phyloP scores from a whole-genome alignment of 1,139 yeast genomes.

The Kurtzmaniella quercitrusa region DNA sequence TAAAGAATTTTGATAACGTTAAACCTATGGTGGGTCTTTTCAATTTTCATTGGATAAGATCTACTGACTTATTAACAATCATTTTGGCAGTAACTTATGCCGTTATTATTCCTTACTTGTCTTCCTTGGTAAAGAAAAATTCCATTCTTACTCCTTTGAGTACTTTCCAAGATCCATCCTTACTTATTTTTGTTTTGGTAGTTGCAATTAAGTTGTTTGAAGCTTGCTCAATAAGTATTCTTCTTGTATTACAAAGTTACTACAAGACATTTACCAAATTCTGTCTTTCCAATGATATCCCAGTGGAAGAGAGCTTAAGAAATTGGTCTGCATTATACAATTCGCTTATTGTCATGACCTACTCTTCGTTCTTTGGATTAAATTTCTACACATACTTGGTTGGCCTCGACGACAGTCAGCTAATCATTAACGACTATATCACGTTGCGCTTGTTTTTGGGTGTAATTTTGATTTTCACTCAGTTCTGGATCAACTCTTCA shows the following conservation, averaged over 20 bases:
- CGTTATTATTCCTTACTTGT: constrained; percentile 42
- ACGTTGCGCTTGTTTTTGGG: constrained; percentile 63
- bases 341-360: constrained; percentile 41
- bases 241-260: constrained; percentile 59
- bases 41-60: constrained; percentile 64
- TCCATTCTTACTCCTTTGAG: constrained; percentile 4
- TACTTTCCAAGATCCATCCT: constrained; percentile 8
- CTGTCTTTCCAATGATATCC: constrained; percentile 63
- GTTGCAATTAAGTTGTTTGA: constrained; percentile 51
- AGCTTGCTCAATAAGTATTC: constrained; percentile 47
- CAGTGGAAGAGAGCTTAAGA: constrained; percentile 65
- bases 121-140: constrained; percentile 25
- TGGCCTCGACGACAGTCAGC: constrained; percentile 16
- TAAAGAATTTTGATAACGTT: constrained; percentile 42
- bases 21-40: constrained; percentile 63
- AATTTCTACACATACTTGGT: constrained; percentile 29
- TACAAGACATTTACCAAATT: constrained; percentile 64
- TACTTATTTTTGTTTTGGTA: constrained; percentile 44
- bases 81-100: constrained; percentile 43
- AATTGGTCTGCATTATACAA: constrained; percentile 79
- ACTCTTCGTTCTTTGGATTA: constrained; percentile 43
- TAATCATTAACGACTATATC: constrained; percentile 35
- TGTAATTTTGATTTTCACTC: constrained; percentile 50
- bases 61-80: constrained; percentile 60
- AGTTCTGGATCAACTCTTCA: constrained; percentile 68